phyloP scores from a whole-genome alignment of 192 early-diverging fungal genomes.

The Ramicandelaber brevisporus region DNA sequence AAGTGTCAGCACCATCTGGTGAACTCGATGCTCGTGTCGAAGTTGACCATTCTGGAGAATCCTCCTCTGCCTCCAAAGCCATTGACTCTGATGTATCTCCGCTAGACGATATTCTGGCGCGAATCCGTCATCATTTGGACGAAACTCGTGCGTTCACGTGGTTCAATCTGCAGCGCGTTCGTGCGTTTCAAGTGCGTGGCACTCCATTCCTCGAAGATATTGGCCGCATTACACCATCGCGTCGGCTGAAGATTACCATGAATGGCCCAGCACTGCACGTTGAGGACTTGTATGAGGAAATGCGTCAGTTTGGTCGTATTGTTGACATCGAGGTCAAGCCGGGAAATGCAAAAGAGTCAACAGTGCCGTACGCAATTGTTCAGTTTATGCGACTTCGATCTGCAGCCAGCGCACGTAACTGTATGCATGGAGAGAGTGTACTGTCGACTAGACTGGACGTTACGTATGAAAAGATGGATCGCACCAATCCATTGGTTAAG shows the following conservation, averaged over 20 bases:
- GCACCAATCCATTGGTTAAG: constrained; percentile 26
- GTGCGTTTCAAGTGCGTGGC: constrained; percentile 39
- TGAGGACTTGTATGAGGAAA: constrained; percentile 40
- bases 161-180: constrained; percentile 33
- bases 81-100: too few species aligned
- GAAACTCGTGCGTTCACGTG: constrained; percentile 26
- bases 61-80: too few species aligned
- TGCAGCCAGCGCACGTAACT: constrained; percentile 81
- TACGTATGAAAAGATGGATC: constrained; percentile 26
- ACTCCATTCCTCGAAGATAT: constrained; percentile 51
- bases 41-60: too few species aligned
- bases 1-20: too few species aligned
- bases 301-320: constrained; percentile 61
- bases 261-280: constrained; percentile 37
- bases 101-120: too few species aligned
- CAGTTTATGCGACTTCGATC: constrained; percentile 48
- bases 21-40: too few species aligned
- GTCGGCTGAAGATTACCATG: constrained; percentile 41
- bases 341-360: constrained; percentile 35
- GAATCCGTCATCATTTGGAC: constrained; percentile 24
- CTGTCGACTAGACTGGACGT: constrained; percentile 32
- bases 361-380: constrained; percentile 52
- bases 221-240: constrained; percentile 16
- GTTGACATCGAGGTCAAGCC: constrained; percentile 47
- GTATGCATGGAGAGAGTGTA: constrained; percentile 60